Evolutionary conservation across 352 stramenopile genomes (phyloP).

Genomic region (Elongisporangium prolatum): DNA sequence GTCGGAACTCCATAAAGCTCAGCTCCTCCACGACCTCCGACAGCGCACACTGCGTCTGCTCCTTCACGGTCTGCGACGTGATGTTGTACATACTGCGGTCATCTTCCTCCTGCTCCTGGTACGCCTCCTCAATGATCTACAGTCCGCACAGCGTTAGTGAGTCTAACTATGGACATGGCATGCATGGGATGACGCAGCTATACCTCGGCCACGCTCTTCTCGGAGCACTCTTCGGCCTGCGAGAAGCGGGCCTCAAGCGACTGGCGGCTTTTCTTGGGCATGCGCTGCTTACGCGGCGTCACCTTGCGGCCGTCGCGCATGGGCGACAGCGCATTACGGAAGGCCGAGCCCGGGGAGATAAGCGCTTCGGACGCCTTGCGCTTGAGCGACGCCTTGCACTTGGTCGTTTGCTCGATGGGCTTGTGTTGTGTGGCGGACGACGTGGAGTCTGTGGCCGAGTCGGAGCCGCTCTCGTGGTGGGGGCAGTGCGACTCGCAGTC

Average conservation of each 20-base stretch:
- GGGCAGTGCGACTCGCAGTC: not conserved
- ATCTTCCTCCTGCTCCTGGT: conserved; percentile 70
- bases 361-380: not conserved
- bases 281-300: conserved; percentile 34
- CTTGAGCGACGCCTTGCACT: not conserved
- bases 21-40: conserved; percentile 71
- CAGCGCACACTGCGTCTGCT: conserved; percentile 54
- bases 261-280: conserved; percentile 27
- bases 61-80: conserved; percentile 48
- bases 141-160: not conserved
- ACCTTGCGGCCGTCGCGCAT: conserved; percentile 50
- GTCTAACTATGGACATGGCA: too few species aligned
- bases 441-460: not conserved
- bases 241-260: conserved; percentile 40
- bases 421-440: not conserved
- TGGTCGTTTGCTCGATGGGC: too few species aligned
- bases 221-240: conserved; percentile 19
- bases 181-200: not conserved
- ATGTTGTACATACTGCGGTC: conserved; percentile 79
- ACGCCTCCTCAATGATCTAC: conserved; percentile 50
- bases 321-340: conserved; percentile 27
- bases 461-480: not conserved
- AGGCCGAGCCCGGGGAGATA: not conserved
- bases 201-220: conserved; percentile 31
- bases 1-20: conserved; percentile 56